Evolutionary conservation across 2,329 filamentous ascomycete genomes (phyloP).

Genomic region (Penicillium sp.): DNA sequence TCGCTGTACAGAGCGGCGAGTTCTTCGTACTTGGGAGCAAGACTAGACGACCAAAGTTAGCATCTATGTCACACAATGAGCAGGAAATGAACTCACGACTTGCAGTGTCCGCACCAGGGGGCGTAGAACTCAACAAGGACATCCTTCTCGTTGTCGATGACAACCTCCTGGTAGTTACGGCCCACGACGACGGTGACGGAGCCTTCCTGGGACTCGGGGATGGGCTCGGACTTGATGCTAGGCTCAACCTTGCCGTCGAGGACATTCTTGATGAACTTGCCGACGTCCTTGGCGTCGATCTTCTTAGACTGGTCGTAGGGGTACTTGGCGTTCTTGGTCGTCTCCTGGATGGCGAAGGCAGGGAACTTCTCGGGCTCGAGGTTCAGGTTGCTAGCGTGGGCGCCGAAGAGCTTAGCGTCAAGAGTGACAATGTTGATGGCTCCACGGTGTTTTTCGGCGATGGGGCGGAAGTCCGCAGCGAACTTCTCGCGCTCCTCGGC

Average conservation of each 20-base stretch:
- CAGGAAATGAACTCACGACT: constrained; percentile 48
- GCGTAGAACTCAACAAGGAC: constrained; percentile 98
- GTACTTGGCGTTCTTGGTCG: constrained; percentile 93
- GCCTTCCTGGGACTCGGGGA: constrained; percentile 90
- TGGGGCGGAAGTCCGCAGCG: constrained; percentile 71
- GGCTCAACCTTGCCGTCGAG: constrained; percentile 83
- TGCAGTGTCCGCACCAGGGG: constrained; percentile 74
- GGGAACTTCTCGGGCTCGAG: constrained; percentile 94
- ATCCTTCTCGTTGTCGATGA: constrained; percentile 93
- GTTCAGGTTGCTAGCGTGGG: constrained; percentile 95
- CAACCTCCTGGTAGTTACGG: constrained; percentile 87
- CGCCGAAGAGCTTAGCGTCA: constrained; percentile 89
- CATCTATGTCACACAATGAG: background rate
- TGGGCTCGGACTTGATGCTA: constrained; percentile 96
- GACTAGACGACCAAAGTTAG: constrained; percentile 34
- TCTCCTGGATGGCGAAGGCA: constrained; percentile 96
- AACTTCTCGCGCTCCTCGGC: constrained; percentile 82
- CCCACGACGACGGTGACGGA: constrained; percentile 86
- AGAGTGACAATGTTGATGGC: constrained; percentile 97
- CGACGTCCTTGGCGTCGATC: constrained; percentile 71
- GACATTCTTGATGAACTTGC: constrained; percentile 82
- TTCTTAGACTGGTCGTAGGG: constrained; percentile 83
- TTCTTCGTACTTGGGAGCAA: constrained; percentile 67
- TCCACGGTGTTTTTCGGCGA: constrained; percentile 91
- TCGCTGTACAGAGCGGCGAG: constrained; percentile 57